Percentiles rank a stretch among this genome's conserved stretches.
Conservation (phyloP, 768 basidiomycete genomes). For the Tephrocybe sp. region DNA sequence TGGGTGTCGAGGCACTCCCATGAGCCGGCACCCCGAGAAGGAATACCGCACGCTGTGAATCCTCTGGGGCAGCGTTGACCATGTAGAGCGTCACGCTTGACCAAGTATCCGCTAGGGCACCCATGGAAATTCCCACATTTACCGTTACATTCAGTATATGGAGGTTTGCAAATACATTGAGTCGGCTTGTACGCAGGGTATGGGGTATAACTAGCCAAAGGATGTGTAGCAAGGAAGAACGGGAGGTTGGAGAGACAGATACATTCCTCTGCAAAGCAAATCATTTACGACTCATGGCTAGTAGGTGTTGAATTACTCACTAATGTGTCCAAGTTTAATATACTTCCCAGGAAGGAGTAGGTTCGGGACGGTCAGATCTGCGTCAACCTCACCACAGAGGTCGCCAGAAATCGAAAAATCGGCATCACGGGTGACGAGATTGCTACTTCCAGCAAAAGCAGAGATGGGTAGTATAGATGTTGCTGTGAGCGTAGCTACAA, state of each 20-base stretch:
- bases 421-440: slow-evolving; percentile 8
- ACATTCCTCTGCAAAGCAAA: slow-evolving; percentile 35
- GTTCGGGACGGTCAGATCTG: slow-evolving; percentile 26
- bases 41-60: slow-evolving; percentile 41
- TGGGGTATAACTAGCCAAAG: slow-evolving; percentile 16
- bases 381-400: slow-evolving; percentile 37
- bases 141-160: slow-evolving; percentile 47
- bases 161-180: slow-evolving; percentile 39
- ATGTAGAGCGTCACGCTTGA: slow-evolving; percentile 28
- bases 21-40: slow-evolving; percentile 31
- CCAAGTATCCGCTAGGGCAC: slow-evolving; percentile 30
- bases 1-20: slow-evolving; percentile 51
- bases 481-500: neutral
- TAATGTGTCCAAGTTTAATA: slow-evolving; percentile 29
- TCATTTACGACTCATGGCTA: neutral
- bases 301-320: slow-evolving; percentile 13
- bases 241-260: slow-evolving; percentile 41
- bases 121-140: slow-evolving; percentile 35
- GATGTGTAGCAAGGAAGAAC: slow-evolving; percentile 30
- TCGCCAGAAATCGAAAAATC: slow-evolving; percentile 22
- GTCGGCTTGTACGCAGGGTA: slow-evolving; percentile 32
- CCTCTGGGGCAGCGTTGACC: slow-evolving; percentile 34
- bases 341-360: slow-evolving; percentile 17
- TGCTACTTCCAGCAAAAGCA: slow-evolving; percentile 7
- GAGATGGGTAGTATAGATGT: slow-evolving; percentile 1